Evolutionary conservation across 75 land plant genomes (phyloP), one percentile per base, ranked within the genome.

Genomic region (Picea sitchensis): DNA sequence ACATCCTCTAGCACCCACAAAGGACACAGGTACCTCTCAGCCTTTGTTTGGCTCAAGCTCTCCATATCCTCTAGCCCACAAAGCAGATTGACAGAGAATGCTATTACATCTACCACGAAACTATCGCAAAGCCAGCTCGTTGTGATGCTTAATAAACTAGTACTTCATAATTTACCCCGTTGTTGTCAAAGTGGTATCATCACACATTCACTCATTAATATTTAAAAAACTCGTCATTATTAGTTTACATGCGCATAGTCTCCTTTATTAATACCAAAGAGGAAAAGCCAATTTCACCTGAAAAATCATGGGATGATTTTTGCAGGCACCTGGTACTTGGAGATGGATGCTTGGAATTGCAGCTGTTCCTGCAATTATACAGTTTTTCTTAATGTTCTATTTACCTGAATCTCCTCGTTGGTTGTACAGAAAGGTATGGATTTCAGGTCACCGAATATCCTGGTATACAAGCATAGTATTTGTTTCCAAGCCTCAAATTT

Each of bases 331-430:
- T 31, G 94, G 94, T 80, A 94, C 96, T 2, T 93, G 96, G 96
- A 83, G 94, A 11, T 92, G 94, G 94, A 93, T 93, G 96, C 90
- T 93, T 68, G 96, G 96, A 11, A 84, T 94, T 30, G 92, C 96
- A 15, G 90, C 88, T 36, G 34, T 88, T 73, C 96, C 96, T 58
- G 91, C 96, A 62, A 47, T 90, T 26, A 36, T 94, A 36, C 97
- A 94, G 62, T 88, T 87, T 64, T 12, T 87, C 2, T 67, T 94
- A 32, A 90, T 94, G 92, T 36, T 90, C 12, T 84, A 72, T 18
- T 84, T 94, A 78, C 96, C 96, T 36, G 96, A 94, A 78, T 94
- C 96, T 69, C 96, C 96, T 23, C 84, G 96, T 34, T 94, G 91
- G 91, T 85, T 94, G 23, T 88, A 82, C 81, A 83, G 88, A 81